Evolutionary conservation across 805 yeast species (phyloP), one percentile per base, ranked within the genome.

Genomic region (Yarrowia sp.): DNA sequence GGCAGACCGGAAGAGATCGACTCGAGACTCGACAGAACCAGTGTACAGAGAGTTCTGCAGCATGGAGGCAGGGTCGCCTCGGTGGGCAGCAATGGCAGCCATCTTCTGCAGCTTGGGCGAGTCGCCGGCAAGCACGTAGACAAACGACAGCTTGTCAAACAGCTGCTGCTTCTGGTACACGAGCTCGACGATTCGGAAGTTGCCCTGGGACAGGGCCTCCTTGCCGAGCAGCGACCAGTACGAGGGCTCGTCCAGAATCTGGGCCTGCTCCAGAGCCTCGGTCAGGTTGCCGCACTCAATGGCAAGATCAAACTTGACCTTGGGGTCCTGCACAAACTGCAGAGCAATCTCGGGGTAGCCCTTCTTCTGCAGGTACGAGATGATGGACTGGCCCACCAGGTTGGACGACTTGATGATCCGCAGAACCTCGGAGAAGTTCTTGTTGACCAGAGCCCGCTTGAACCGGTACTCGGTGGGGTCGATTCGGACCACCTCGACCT

Each of bases 391-490:
- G 68, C 99, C 99, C 62, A 95, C 99, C 73, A 95, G 82, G 72
- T 90, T 92, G 22, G 98, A 92, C 66, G 83, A 85, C 73, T 85
- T 87, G 76, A 95, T 95, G 70, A 95, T 85, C 70, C 97, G 84
- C 69, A 92, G 82, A 19, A 95, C 98, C 77, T 95, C 99, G 69
- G 85, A 85, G 79, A 91, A 93, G 76, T 95, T 91, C 75, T 87
- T 88, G 79, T 88, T 90, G 44, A 93, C 88, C 70, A 95, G 80
- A 9, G 99, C 96, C 73, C 86, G 88, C 81, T 95, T 95, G 83
- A 95, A 95, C 72, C 98, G 84, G 79, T 90, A 95, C 79, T 95
- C 99, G 35, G 98, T 93, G 43, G 98, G 97, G 75, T 95, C 99
- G 70, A 96, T 91, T 32, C 80, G 75, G 64, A 92, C 75, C 48